Evolutionary conservation across 2,329 filamentous ascomycete genomes (phyloP), one percentile per base, ranked within the genome.

Genomic region (Xylaria sp.): DNA sequence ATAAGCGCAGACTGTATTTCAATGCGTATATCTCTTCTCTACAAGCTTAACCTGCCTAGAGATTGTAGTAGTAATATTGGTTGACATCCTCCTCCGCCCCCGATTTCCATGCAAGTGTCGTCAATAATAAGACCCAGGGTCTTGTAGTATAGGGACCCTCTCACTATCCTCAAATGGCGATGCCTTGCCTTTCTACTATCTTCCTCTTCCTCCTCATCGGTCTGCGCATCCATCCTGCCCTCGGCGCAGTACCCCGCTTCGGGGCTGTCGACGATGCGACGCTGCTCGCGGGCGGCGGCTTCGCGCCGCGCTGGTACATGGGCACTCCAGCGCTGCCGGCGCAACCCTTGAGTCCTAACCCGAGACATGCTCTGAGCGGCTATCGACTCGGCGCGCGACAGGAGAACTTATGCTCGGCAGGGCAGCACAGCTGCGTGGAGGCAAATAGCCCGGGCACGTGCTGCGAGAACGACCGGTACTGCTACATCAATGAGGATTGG

Each of bases 401-500:
- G 53, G 57, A 31, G 10, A 44, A 54, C 49, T 6, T 42, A 17
- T 77, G 76, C 57, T 1, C 17, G 0, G 7, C 48, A 1, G 73
- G 72, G 3, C 10, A 56, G 0, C 75, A 77, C 57, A 71, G 58
- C 65, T 77, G 75, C 42, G 53, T 73, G 1, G 76, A 77, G 36
- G 36, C 69, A 3, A 62, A 69, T 1, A 33, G 66, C 1, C 4
- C 62, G 28, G 72, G 68, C 17, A 4, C 5, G 0, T 77, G 76
- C 63, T 77, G 76, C 48, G 2, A 4, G 9, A 74, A 77, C 62
- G 71, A 76, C 65, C 40, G 70, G 48, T 77, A 77, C 66, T 77
- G 76, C 71, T 75, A 72, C 53, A 13, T 73, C 20, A 23, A 75
- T 58, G 1, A 28, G 20, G 26, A 26, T 20, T 75, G 74, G 73